Base-by-base conservation (phyloP, 2,329 filamentous ascomycete genomes). In the Dothiorella sarmentorum region DNA sequence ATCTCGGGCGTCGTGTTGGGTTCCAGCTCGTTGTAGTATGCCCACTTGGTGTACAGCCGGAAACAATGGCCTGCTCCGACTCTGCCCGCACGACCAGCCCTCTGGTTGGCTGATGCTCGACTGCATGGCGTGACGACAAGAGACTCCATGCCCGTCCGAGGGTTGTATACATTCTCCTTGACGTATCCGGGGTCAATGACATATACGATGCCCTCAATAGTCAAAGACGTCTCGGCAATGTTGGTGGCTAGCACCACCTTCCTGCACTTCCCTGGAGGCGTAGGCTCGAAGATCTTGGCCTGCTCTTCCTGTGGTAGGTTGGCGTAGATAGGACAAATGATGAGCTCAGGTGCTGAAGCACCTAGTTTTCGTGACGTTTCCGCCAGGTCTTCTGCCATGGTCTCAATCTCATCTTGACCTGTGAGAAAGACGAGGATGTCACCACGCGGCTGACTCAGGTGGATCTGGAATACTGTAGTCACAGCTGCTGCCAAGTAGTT, bases 221-320 rank as follows among this genome's bases (percentile, higher is more conserved):
- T 99, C 68, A 99, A 76, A 78, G 86, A 91, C 0, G 94, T 99
- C 73, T 99, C 94, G 2, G 94, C 94, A 72, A 99, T 97, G 69
- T 99, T 99, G 2, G 94, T 97, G 0, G 93, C 91, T 35, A 97
- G 76, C 0, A 99, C 91, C 0, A 97, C 91, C 70, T 97, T 99
- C 26, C 94, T 84, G 0, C 89, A 87, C 17, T 87, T 87, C 17
- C 58, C 58, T 0, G 88, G 84, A 0, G 94, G 93, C 0, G 93
- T 96, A 0, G 92, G 91, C 67, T 96, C 91, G 67, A 99, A 99
- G 64, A 97, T 96, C 70, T 93, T 93, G 47, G 88, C 85, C 70
- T 99, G 94, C 1, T 96, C 76, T 60, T 97, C 92, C 0, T 91
- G 91, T 0, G 92, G 92, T 37, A 99, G 76, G 67, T 96, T 96